Percentiles rank a stretch among this genome's conserved stretches.
These are phyloP conservation scores for Flaveria brownii DNA, from an alignment of 129 eudicot species.

Conservation along the genomic window DNA sequence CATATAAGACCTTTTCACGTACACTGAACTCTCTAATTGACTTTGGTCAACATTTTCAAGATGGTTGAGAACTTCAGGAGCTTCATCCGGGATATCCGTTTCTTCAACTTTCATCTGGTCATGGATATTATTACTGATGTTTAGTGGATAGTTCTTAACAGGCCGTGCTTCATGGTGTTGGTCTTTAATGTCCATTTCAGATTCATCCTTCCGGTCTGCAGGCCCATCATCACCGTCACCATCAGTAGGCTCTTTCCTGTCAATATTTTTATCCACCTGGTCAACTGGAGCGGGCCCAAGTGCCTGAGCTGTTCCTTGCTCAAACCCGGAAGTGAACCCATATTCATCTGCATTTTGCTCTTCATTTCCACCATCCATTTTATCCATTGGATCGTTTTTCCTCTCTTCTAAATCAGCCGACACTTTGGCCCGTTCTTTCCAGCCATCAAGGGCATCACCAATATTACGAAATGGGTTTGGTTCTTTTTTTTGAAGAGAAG, in stretches of 20 bases:
- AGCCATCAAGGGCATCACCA: slow-evolving; percentile 89
- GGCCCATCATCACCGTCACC: slow-evolving; percentile 44
- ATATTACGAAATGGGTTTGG: slow-evolving; percentile 87
- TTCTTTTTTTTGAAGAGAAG: slow-evolving; percentile 49
- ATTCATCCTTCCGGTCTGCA: slow-evolving; percentile 34
- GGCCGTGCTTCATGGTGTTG: slow-evolving; percentile 38
- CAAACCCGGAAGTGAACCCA: slow-evolving; percentile 78
- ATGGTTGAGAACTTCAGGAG: slow-evolving; percentile 32
- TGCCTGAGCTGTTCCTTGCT: slow-evolving; percentile 88
- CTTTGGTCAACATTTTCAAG: slow-evolving; percentile 26
- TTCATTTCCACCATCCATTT: slow-evolving; percentile 39
- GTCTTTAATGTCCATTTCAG: slow-evolving; percentile 54
- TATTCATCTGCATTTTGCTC: slow-evolving; percentile 70
- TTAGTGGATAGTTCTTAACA: slow-evolving; percentile 33
- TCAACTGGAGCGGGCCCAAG: slow-evolving; percentile 81
- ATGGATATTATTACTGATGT: slow-evolving; percentile 22
- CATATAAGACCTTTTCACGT: slow-evolving; percentile 50
- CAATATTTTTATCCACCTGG: slow-evolving; percentile 52
- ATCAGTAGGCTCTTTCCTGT: slow-evolving; percentile 49
- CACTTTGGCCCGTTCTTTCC: slow-evolving; percentile 96
- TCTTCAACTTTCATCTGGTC: slow-evolving; percentile 35
- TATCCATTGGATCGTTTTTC: slow-evolving; percentile 43
- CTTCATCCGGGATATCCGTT: slow-evolving; percentile 40
- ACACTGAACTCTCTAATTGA: slow-evolving; percentile 50
- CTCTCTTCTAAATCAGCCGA: slow-evolving; percentile 58